Conservation (phyloP, 495 filamentous ascomycete species). For the Podospora pseudopauciseta region DNA sequence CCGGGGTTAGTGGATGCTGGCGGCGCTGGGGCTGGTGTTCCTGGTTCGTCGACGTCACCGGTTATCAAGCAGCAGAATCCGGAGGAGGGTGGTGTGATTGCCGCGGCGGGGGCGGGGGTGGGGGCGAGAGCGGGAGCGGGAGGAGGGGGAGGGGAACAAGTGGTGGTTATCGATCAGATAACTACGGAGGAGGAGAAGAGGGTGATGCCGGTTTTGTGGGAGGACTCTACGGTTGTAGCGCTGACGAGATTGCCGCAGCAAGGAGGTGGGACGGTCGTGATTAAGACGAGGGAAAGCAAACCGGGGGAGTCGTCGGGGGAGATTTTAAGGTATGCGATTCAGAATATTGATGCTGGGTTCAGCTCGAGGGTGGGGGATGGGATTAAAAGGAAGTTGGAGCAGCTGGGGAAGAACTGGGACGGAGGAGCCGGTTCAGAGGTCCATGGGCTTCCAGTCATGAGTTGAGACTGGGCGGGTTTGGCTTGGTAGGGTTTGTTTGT, state of each 20-base stretch:
- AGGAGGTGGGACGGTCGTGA: constrained; percentile 29
- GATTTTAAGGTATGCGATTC: constrained; percentile 42
- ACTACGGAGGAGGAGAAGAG: constrained; percentile 33
- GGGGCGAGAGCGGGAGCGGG: constrained; percentile 21
- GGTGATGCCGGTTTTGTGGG: constrained; percentile 40
- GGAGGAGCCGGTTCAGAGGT: constrained; percentile 2
- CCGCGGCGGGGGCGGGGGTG: neutral
- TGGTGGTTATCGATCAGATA: constrained; percentile 41
- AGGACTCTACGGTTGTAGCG: constrained; percentile 35
- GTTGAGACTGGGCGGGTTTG: neutral
- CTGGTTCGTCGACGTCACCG: constrained; percentile 31
- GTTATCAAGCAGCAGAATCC: constrained; percentile 19
- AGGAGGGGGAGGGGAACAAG: neutral
- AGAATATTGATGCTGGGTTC: constrained; percentile 43
- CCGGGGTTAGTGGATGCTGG: neutral
- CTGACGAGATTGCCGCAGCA: constrained; percentile 28
- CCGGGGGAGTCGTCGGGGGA: constrained; percentile 35
- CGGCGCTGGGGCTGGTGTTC: neutral
- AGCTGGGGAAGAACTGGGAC: constrained; percentile 33
- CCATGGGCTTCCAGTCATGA: constrained; percentile 15
- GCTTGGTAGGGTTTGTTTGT: neutral
- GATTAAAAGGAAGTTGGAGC: constrained; percentile 44
- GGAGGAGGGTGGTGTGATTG: constrained; percentile 11
- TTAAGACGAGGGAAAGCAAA: neutral
- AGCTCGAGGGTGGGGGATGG: constrained; percentile 44